phyloP scores from a whole-genome alignment of 1,284 basidiomycete genomes.

The Sutorius eximius region DNA sequence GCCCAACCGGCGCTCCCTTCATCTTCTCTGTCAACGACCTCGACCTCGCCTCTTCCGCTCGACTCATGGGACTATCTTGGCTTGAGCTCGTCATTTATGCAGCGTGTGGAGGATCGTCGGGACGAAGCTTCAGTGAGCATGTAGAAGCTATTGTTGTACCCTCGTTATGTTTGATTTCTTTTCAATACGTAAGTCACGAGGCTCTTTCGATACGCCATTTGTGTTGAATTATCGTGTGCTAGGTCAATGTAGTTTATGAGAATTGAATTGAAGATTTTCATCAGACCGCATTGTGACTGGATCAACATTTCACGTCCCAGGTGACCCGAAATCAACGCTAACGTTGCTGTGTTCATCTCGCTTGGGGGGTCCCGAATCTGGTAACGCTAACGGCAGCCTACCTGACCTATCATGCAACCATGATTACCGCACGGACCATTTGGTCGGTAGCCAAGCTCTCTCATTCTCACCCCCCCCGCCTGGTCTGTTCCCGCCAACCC shows the following conservation, averaged over 20 bases:
- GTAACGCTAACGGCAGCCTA: background rate
- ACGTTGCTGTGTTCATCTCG: background rate
- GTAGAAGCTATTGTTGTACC: background rate
- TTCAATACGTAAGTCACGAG: background rate
- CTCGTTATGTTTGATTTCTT: background rate
- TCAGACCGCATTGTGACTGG: background rate
- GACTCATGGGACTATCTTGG: constrained; percentile 23
- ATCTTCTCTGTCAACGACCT: background rate
- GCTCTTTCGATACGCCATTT: background rate
- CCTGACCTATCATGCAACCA: background rate
- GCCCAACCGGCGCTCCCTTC: background rate
- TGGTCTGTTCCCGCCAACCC: background rate
- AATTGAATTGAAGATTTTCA: background rate
- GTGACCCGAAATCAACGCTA: background rate
- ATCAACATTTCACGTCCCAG: background rate
- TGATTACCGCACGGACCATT: background rate
- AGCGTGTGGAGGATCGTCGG: constrained; percentile 4
- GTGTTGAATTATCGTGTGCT: background rate
- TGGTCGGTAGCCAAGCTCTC: background rate
- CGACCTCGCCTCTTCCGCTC: background rate
- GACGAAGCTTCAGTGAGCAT: background rate
- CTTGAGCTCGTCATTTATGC: constrained; percentile 24
- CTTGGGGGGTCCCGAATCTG: background rate
- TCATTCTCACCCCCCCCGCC: background rate
- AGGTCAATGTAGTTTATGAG: background rate